These are phyloP conservation scores for Alternaria ethzedia DNA, from an alignment of 2,329 filamentous ascomycete species.

Conservation along the genomic window DNA sequence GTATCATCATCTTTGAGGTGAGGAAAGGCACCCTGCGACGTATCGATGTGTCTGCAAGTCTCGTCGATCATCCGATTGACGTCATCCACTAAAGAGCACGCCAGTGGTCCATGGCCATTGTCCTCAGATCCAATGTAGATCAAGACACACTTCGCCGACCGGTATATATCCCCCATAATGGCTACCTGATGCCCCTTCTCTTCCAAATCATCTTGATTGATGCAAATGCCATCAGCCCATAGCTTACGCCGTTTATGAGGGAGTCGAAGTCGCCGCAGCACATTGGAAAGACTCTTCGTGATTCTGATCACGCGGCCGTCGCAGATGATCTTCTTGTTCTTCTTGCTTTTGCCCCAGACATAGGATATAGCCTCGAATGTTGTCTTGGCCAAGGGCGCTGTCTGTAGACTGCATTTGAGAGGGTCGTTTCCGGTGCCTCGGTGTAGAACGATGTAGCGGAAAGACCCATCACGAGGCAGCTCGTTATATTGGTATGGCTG, in stretches of 20 bases:
- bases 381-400: neutral
- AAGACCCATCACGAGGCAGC: constrained; percentile 1
- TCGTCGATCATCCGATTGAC: constrained; percentile 4
- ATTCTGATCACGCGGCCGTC: constrained; percentile 4
- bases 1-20: neutral
- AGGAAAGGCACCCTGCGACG: neutral
- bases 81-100: constrained; percentile 10
- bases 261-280: constrained; percentile 8
- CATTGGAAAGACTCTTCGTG: constrained; percentile 10
- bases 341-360: constrained; percentile 13
- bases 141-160: constrained; percentile 9
- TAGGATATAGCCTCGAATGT: constrained; percentile 22
- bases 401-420: constrained; percentile 13
- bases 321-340: constrained; percentile 10
- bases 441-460: constrained; percentile 8
- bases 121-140: constrained; percentile 13
- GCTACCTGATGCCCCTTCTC: constrained; percentile 21
- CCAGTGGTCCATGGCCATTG: neutral
- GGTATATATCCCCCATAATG: constrained; percentile 21
- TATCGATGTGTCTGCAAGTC: neutral
- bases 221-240: constrained; percentile 23
- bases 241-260: constrained; percentile 6
- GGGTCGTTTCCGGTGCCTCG: constrained; percentile 3
- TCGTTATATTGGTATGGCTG: constrained; percentile 6
- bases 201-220: constrained; percentile 19